Base-by-base conservation (phyloP, 1,139 yeast genomes). In the Kodamaea arcana region DNA sequence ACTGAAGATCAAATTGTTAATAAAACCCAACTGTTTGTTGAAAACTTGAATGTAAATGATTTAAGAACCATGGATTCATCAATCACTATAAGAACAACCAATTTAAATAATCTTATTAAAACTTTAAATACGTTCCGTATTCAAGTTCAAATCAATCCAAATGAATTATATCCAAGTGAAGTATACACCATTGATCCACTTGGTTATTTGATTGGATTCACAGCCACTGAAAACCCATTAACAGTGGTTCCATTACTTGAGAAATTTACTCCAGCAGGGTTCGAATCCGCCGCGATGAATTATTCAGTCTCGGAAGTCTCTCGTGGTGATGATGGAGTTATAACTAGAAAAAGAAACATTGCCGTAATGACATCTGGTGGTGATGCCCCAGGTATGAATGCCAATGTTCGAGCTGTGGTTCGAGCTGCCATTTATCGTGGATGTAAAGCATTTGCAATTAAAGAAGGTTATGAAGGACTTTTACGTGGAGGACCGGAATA, bases 301-400 rank as follows among this genome's bases (percentile, higher is more conserved):
- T 40, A 45, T 2, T 40, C 54, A 4, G 48, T 44, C 12, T 42
- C 52, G 18, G 47, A 47, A 24, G 20, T 38, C 24, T 44, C 48
- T 27, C 35, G 44, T 9, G 37, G 35, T 4, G 45, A 41, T 18
- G 43, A 37, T 24, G 43, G 45, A 7, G 30, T 30, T 18, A 30
- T 40, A 23, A 42, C 36, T 7, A 44, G 44, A 34, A 33, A 30
- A 12, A 78, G 68, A 75, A 83, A 53, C 37, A 84, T 92, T 46
- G 98, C 94, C 5, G 94, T 92, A 34, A 86, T 92, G 92, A 92
- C 98, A 2, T 86, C 96, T 2, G 98, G 98, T 49, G 98, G 98
- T 57, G 98, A 90, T 62, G 88, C 97, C 30, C 98, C 95, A 16
- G 98, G 98, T 46, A 92, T 92, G 98, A 88, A 90, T 58, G 90